These are phyloP conservation scores for Apophysomyces variabilis DNA, from an alignment of 371 early-diverging fungal genomes.

Conservation along the genomic window DNA sequence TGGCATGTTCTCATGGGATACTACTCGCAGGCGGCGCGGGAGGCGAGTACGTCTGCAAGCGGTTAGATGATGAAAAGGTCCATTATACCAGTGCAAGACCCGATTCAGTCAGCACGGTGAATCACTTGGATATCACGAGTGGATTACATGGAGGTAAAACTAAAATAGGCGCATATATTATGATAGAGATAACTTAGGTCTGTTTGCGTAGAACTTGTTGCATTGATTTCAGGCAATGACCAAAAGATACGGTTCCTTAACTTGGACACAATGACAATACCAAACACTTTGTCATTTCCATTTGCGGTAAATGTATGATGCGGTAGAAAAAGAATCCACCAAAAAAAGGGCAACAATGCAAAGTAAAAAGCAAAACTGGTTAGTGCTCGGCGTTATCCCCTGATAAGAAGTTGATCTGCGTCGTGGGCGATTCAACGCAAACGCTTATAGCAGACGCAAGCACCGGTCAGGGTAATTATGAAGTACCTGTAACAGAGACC, in stretches of 20 bases:
- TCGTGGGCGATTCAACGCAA: slow-evolving; percentile 76
- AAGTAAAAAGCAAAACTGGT: not conserved
- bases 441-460: slow-evolving; percentile 62
- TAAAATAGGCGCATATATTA: not conserved
- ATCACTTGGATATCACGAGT: slow-evolving; percentile 59
- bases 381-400: slow-evolving; percentile 73
- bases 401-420: slow-evolving; percentile 69
- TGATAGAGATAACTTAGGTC: not conserved
- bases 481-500: not conserved
- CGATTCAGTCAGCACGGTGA: slow-evolving; percentile 60
- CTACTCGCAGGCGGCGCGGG: slow-evolving; percentile 42
- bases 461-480: slow-evolving; percentile 49
- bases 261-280: slow-evolving; percentile 42
- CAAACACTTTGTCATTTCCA: slow-evolving; percentile 42
- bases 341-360: not conserved
- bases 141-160: slow-evolving; percentile 39
- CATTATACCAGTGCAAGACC: slow-evolving; percentile 41
- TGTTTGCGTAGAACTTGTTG: not conserved
- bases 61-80: slow-evolving; percentile 29
- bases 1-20: slow-evolving; percentile 67
- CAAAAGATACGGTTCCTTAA: slow-evolving; percentile 56
- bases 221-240: slow-evolving; percentile 70
- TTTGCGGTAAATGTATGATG: slow-evolving; percentile 74
- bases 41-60: slow-evolving; percentile 49
- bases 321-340: not conserved